Evolutionary conservation across 768 basidiomycete genomes (phyloP), one percentile per base, ranked within the genome.

Genomic region (Leccinum obscurum): DNA sequence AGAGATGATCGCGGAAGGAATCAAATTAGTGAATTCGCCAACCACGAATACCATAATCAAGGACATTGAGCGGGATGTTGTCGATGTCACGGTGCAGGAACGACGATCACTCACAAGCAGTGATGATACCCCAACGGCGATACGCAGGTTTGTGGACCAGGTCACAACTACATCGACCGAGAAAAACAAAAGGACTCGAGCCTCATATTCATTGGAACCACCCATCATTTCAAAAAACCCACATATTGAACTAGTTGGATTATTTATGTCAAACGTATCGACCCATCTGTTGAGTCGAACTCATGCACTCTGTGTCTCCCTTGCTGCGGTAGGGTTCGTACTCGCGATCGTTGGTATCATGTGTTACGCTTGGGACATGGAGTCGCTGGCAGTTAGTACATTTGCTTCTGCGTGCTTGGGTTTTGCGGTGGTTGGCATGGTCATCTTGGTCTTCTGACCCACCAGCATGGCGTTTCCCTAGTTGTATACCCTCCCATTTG

Each of bases 171-270:
- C 22, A 20, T 17, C 55, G 8, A 52, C 28, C 3, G 53, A 17
- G 3, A 17, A 2, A 14, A 44, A 13, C 49, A 39, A 2, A 28
- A 57, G 46, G 15, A 54, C 30, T 30, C 30, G 15, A 30, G 28
- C 28, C n/a, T 67, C 66, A 1, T 57, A 32, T 28, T 24, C 56
- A 10, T 20, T 65, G 34, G 70, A 73, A 24, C 69, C 69, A 1
- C 69, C 70, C 4, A 73, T 83, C 30, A 77, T 78, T 66, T 80
- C 73, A 6, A 61, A 69, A 20, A 75, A 83, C 64, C 84, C 85
- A 6, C 83, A 81, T 56, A 62, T 86, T 8, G 82, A 82, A 53
- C 79, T 79, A 61, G 79, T 83, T 22, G 83, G 83, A 9, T 78
- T 76, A 5, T 82, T 84, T 68, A 69, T 68, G 61, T 30, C 66